Conservation (phyloP, 768 basidiomycete species). For the Phylloporus rhodoxanthus region DNA sequence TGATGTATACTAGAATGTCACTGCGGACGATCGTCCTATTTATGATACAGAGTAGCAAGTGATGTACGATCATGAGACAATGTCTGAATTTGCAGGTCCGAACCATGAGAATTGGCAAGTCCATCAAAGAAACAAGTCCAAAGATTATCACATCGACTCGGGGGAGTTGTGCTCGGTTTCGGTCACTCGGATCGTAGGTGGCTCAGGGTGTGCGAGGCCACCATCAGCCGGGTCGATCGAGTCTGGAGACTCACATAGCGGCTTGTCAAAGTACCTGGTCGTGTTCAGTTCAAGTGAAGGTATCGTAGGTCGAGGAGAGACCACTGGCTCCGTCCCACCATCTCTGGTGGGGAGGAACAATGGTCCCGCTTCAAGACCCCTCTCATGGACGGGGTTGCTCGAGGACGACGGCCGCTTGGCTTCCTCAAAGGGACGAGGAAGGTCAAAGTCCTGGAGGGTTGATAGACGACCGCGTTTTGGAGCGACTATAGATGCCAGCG, state of each 20-base stretch:
- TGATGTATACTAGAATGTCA: not conserved
- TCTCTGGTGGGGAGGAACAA: not conserved
- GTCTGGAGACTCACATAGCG: slow-evolving; percentile 23
- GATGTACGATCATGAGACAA: not conserved
- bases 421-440: slow-evolving; percentile 20
- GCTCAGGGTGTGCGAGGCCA: not conserved
- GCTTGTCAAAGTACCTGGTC: slow-evolving; percentile 5
- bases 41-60: slow-evolving; percentile 4
- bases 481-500: slow-evolving; percentile 6
- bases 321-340: not conserved
- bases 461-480: slow-evolving; percentile 8
- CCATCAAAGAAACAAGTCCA: not conserved
- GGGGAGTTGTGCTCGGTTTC: not conserved
- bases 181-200: not conserved
- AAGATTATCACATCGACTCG: not conserved
- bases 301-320: not conserved
- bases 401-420: not conserved
- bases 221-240: slow-evolving; percentile 4
- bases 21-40: slow-evolving; percentile 1
- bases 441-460: slow-evolving; percentile 9
- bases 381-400: slow-evolving; percentile 9
- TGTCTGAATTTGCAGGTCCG: not conserved
- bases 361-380: slow-evolving; percentile 14
- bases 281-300: slow-evolving; percentile 1
- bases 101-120: not conserved